These are phyloP conservation scores for Macrocystidia cucumis DNA, from an alignment of 1,284 basidiomycete species.

Conservation along the genomic window DNA sequence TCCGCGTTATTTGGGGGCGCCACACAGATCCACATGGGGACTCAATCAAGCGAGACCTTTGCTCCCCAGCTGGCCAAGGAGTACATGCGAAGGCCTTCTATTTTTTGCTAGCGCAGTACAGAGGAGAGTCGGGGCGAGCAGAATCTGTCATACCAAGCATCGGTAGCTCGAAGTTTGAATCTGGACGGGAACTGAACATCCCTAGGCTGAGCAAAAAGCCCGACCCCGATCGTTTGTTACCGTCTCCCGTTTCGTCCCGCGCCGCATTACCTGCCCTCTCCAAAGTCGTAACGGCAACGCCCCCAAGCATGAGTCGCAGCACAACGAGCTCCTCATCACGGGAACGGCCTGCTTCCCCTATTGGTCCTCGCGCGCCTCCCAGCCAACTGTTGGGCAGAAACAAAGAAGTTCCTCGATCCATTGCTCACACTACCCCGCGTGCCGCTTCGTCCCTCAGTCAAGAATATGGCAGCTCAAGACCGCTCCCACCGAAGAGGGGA, in stretches of 20 bases:
- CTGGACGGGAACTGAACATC: conserved; percentile 27
- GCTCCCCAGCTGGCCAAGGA: conserved; percentile 55
- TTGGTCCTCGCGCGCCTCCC: conserved; percentile 27
- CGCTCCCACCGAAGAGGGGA: conserved; percentile 25
- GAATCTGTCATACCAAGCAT: no score
- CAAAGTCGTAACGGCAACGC: conserved; percentile 9
- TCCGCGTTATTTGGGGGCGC: conserved; percentile 85
- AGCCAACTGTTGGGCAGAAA: conserved; percentile 9
- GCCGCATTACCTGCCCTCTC: conserved; percentile 13
- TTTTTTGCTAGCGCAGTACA: conserved; percentile 77
- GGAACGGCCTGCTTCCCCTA: conserved; percentile 39
- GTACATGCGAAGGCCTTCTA: conserved; percentile 92
- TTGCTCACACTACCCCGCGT: conserved; percentile 11
- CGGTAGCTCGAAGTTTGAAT: conserved; percentile 20
- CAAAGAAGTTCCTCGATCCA: conserved; percentile 9
- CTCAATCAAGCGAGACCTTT: conserved; percentile 55
- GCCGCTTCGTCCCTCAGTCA: conserved; percentile 12
- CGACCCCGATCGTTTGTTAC: conserved; percentile 15
- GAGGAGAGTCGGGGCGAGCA: conserved; percentile 68
- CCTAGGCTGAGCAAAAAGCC: conserved; percentile 18
- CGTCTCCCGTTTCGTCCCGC: conserved; percentile 12
- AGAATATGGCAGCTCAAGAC: conserved; percentile 18
- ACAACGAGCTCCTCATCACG: conserved; percentile 21
- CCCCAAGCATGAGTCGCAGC: conserved; percentile 22
- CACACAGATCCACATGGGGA: conserved; percentile 46